Percentiles rank a stretch among this genome's conserved stretches.
phyloP scores from a whole-genome alignment of 192 early-diverging fungal genomes.

The Lobulomyces angularis region DNA sequence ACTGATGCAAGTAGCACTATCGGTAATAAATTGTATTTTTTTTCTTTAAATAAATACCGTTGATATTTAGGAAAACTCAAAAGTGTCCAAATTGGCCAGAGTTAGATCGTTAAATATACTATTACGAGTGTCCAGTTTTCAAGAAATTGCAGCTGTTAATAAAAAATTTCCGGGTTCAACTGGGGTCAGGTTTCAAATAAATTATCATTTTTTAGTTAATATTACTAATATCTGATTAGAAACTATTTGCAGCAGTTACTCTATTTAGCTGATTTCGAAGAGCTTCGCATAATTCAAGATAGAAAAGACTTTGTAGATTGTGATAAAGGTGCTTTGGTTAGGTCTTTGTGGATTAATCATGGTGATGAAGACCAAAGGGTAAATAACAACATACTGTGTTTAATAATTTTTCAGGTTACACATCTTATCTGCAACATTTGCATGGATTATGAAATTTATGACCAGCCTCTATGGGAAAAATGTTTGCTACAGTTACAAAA shows the following conservation, averaged over 20 bases:
- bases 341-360: slow-evolving; percentile 57
- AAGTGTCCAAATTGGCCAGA: slow-evolving; percentile 39
- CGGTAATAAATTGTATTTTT: slow-evolving; percentile 16
- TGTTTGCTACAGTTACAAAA: slow-evolving; percentile 35
- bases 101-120: slow-evolving; percentile 46
- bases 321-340: slow-evolving; percentile 51
- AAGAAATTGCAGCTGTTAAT: slow-evolving; percentile 25
- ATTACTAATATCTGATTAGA: slow-evolving; percentile 5
- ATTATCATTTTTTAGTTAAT: background rate
- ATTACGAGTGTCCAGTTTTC: slow-evolving; percentile 32
- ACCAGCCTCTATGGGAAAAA: slow-evolving; percentile 47
- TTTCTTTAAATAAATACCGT: too few relatives aligned
- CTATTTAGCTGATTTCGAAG: slow-evolving; percentile 62
- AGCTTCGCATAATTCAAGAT: slow-evolving; percentile 43
- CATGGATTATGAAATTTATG: slow-evolving; percentile 53
- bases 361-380: slow-evolving; percentile 22
- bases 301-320: slow-evolving; percentile 47
- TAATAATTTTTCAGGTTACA: slow-evolving; percentile 22
- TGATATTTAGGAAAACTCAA: slow-evolving; percentile 8
- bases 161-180: background rate
- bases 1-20: slow-evolving; percentile 38
- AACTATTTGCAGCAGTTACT: slow-evolving; percentile 47
- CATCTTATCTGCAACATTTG: slow-evolving; percentile 63
- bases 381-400: slow-evolving; percentile 7
- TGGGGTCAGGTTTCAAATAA: background rate